Base-by-base conservation (phyloP, 2,329 filamentous ascomycete species). In the Apiospora marii region DNA sequence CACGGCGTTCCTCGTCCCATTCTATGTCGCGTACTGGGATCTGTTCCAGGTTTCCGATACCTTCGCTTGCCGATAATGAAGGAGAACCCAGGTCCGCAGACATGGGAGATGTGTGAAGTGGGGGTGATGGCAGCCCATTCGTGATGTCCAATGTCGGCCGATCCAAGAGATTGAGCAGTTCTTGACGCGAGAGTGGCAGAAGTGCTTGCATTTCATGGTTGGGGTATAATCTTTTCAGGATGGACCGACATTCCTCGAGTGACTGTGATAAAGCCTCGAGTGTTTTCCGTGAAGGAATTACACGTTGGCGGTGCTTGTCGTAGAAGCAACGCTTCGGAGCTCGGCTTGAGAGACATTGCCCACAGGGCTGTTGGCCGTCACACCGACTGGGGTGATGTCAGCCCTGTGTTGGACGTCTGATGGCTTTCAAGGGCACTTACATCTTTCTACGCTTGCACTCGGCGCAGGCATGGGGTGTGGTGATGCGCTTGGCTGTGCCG, bases 311-410 rank as follows among this genome's bases (percentile, higher is more conserved):
- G 75, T 94, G 93, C 83, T 95, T 94, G 76, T 94, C 92, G 81
- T 96, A 96, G 78, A 92, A 91, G 80, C 94, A 96, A 71, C 90
- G 87, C 80, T 95, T 93, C 4, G 93, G 92, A 74, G 93, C 93
- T 72, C 94, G 91, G 80, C 94, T 95, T 81, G 93, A 95, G 72
- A 93, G 88, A 80, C 94, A 96, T 80, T 95, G 93, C 49, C 93
- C 92, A 79, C 94, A 96, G 14, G 94, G 94, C 79, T 94, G 92
- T 76, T 92, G 89, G 71, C 94, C 94, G 83, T 95, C 93, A 79
- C 94, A 96, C 75, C 94, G 92, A 72, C 85, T 87, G 58, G 69
- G 27, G 64, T 61, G 44, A 24, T 67, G 76, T 84, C 76, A 84
- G 80, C 72, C 61, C 73, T 34, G 30, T 67, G 37, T 27, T 51